Conservation (phyloP, 345 rosid species). For the Citrus cavaleriei region DNA sequence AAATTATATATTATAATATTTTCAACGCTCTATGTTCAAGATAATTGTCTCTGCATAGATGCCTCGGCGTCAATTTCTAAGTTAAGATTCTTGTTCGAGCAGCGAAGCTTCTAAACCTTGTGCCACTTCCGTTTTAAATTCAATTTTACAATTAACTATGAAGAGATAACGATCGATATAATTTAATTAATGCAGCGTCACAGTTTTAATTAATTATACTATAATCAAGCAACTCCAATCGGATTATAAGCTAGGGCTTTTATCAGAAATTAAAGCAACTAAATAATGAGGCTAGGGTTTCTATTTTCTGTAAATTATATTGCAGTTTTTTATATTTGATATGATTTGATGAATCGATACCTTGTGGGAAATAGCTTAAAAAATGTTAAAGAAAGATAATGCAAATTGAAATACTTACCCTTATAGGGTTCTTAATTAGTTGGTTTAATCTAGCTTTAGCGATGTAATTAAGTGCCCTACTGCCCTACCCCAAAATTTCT, state of each 20-base stretch:
- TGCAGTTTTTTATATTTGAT: too few relatives aligned
- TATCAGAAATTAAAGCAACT: neutral
- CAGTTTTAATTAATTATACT: neutral
- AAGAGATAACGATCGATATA: neutral
- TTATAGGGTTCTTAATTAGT: too few relatives aligned
- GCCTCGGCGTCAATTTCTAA: slow-evolving; percentile 10
- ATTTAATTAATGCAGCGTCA: neutral
- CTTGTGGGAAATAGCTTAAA: too few relatives aligned
- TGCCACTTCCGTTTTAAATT: slow-evolving; percentile 10
- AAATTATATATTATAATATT: neutral
- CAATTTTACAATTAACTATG: neutral
- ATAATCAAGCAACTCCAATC: neutral
- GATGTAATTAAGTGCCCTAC: too few relatives aligned
- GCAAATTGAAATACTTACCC: too few relatives aligned
- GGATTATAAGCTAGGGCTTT: neutral
- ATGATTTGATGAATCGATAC: too few relatives aligned
- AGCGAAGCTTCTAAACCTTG: slow-evolving; percentile 46
- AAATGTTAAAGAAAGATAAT: too few relatives aligned
- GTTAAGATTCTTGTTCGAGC: slow-evolving; percentile 19
- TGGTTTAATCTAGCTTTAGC: too few relatives aligned
- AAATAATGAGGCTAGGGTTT: neutral
- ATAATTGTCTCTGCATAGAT: neutral
- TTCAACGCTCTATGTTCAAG: slow-evolving; percentile 3
- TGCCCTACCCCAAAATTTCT: too few relatives aligned
- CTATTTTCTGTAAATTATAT: too few relatives aligned